Conservation (phyloP, 2,329 filamentous ascomycete species). For the Aspergillus sp. region DNA sequence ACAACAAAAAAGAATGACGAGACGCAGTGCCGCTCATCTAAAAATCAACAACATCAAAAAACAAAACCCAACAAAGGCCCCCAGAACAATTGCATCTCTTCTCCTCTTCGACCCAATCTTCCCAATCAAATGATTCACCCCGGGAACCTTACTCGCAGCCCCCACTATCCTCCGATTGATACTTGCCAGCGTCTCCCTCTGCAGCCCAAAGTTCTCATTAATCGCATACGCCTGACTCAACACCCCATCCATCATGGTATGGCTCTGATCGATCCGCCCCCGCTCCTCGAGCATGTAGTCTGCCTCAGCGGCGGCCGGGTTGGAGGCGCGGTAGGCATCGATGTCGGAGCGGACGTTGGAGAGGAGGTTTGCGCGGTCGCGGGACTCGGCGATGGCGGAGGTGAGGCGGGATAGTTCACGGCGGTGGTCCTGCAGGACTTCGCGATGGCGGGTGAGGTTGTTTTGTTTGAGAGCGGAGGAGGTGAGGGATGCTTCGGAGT, state of each 20-base stretch:
- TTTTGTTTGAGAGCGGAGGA: slow-evolving; percentile 95
- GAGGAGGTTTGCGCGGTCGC: slow-evolving; percentile 83
- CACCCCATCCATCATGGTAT: slow-evolving; percentile 82
- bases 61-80: slow-evolving; percentile 83
- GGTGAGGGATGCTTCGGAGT: slow-evolving; percentile 80
- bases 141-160: slow-evolving; percentile 84
- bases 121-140: slow-evolving; percentile 83
- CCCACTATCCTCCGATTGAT: slow-evolving; percentile 87
- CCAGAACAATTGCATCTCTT: slow-evolving; percentile 90
- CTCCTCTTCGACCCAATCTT: slow-evolving; percentile 93
- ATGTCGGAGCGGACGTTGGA: slow-evolving; percentile 89
- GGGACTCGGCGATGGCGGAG: slow-evolving; percentile 65
- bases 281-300: slow-evolving; percentile 97
- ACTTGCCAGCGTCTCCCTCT: slow-evolving; percentile 78
- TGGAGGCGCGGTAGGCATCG: slow-evolving; percentile 73
- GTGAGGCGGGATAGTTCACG: slow-evolving; percentile 73
- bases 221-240: slow-evolving; percentile 94
- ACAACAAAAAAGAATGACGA: slow-evolving; percentile 2
- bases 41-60: slow-evolving; percentile 81
- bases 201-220: slow-evolving; percentile 80
- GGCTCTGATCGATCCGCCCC: slow-evolving; percentile 75
- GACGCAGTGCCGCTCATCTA: slow-evolving; percentile 41
- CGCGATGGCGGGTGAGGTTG: slow-evolving; percentile 84
- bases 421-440: slow-evolving; percentile 80
- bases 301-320: slow-evolving; percentile 76